A percentile compares a stretch with the other conserved stretches of the same genome.
Conservation (phyloP, 2,329 filamentous ascomycete genomes). For the Pseudopithomyces chartarum region DNA sequence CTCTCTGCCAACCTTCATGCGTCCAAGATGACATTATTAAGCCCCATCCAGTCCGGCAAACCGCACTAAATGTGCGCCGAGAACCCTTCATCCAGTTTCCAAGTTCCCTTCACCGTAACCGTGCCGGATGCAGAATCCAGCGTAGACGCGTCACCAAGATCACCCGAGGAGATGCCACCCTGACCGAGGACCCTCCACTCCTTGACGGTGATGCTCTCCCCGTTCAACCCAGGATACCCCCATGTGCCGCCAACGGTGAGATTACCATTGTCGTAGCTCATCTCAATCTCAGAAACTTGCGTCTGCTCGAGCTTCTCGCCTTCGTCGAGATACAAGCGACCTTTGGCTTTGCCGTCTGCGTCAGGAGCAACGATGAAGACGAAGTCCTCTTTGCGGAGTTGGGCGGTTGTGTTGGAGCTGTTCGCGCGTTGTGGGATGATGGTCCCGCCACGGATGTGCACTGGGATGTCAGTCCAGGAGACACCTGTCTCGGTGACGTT, state of each 20-base stretch:
- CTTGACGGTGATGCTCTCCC: slow-evolving; percentile 32
- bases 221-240: slow-evolving; percentile 47
- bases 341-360: slow-evolving; percentile 65
- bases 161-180: slow-evolving; percentile 1
- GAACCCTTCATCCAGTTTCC: slow-evolving; percentile 31
- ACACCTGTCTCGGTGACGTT: slow-evolving; percentile 53
- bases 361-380: slow-evolving; percentile 72
- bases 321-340: slow-evolving; percentile 77
- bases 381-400: slow-evolving; percentile 69
- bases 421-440: slow-evolving; percentile 65
- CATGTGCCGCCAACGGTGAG: slow-evolving; percentile 49
- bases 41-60: not conserved
- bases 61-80: slow-evolving; percentile 21
- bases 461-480: slow-evolving; percentile 62
- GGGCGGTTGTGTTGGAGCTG: slow-evolving; percentile 66
- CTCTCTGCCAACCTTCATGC: not conserved
- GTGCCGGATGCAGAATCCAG: slow-evolving; percentile 16
- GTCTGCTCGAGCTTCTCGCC: slow-evolving; percentile 69
- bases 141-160: slow-evolving; percentile 17
- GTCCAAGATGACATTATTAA: not conserved
- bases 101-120: slow-evolving; percentile 33
- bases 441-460: slow-evolving; percentile 68
- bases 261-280: slow-evolving; percentile 61
- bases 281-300: slow-evolving; percentile 61
- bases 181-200: slow-evolving; percentile 38